Evolutionary conservation across 2,329 filamentous ascomycete species (phyloP).

Genomic region (Colletotrichum higginsianum): DNA sequence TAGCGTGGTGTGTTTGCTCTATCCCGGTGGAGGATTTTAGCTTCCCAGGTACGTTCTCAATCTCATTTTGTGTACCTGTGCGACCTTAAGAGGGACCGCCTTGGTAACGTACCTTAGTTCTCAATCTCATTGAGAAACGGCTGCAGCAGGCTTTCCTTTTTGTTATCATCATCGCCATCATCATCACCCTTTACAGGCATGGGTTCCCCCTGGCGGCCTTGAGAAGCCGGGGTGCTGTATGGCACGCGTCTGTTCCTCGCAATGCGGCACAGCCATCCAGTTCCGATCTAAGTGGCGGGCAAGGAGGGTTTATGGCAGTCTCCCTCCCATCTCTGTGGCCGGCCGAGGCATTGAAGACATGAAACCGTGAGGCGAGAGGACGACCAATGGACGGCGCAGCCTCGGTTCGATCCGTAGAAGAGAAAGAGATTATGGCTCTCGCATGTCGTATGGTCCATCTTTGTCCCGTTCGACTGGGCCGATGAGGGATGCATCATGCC

Average conservation of each 20-base stretch:
- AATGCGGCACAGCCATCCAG: not conserved
- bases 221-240: not conserved
- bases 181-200: too few relatives aligned
- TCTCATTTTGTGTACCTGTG: too few relatives aligned
- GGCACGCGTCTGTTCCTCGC: not conserved
- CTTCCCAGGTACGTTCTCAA: not conserved
- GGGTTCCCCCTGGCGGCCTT: too few relatives aligned
- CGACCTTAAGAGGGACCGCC: too few relatives aligned
- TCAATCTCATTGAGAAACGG: not conserved
- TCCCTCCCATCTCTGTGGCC: not conserved
- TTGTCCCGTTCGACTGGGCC: not conserved
- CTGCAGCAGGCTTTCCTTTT: not conserved
- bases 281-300: not conserved
- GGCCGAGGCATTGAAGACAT: conserved; percentile 21
- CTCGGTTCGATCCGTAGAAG: not conserved
- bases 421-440: not conserved
- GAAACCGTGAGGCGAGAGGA: conserved; percentile 7
- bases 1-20: not conserved
- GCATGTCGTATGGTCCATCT: not conserved
- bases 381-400: not conserved
- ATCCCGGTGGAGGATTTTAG: not conserved
- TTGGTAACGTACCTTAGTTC: too few relatives aligned
- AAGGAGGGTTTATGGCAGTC: not conserved
- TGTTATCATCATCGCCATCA: not conserved
- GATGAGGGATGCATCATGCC: not conserved